Evolutionary conservation across 1,284 basidiomycete species (phyloP).

Genomic region (Cryptococcus wingfieldii): DNA sequence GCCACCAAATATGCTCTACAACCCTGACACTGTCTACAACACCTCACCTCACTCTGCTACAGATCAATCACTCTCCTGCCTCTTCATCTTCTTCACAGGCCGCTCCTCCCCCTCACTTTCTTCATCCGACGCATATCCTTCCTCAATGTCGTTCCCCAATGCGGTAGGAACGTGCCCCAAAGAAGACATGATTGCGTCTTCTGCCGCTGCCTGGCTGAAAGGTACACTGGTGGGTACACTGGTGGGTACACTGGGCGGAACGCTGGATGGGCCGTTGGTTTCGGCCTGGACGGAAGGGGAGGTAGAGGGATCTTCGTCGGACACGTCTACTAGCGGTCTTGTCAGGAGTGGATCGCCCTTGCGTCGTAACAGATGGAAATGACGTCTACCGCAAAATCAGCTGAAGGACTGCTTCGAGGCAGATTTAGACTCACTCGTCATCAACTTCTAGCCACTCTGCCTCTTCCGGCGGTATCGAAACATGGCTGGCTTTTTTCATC

Average conservation of each 20-base stretch:
- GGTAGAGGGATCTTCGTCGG: background rate
- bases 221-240: background rate
- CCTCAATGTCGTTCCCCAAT: background rate
- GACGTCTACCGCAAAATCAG: background rate
- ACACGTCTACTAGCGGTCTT: background rate
- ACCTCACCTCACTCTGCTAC: too few species aligned
- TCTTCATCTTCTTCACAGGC: background rate
- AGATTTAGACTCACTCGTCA: constrained; percentile 4
- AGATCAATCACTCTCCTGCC: background rate
- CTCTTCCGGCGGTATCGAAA: constrained; percentile 10
- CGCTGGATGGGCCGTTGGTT: background rate
- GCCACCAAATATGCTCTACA: too few species aligned
- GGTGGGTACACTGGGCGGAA: background rate
- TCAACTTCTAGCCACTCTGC: constrained; percentile 8
- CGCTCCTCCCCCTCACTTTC: background rate
- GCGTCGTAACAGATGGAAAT: background rate
- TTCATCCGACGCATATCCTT: background rate
- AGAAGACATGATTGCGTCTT: too few species aligned
- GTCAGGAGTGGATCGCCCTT: background rate
- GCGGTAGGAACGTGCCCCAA: background rate
- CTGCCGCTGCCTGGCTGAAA: background rate
- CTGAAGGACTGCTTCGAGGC: background rate
- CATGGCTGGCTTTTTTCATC: constrained; percentile 1
- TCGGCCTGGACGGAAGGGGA: background rate
- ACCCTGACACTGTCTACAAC: too few species aligned